Evolutionary conservation across 2,329 filamentous ascomycete species (phyloP).

Genomic region (Endoconidiophora polonica): DNA sequence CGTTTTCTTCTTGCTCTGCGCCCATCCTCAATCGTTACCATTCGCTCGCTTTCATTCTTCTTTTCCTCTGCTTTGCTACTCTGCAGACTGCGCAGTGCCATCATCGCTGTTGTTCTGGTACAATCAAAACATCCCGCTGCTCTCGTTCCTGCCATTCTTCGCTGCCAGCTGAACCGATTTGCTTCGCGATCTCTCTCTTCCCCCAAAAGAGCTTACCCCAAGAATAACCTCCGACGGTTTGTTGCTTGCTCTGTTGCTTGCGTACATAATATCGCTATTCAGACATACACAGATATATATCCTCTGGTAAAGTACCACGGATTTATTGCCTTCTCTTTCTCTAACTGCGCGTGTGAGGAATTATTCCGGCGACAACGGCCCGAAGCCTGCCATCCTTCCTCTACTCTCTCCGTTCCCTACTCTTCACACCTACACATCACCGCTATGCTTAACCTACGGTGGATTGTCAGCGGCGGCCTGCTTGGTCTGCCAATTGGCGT

Average conservation of each 20-base stretch:
- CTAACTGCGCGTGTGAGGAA: background rate
- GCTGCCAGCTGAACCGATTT: background rate
- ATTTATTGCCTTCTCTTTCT: background rate
- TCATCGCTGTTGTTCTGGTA: no score
- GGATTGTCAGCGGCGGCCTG: constrained; percentile 33
- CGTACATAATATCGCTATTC: background rate
- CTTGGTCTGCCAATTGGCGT: constrained; percentile 32
- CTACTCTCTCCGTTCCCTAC: background rate
- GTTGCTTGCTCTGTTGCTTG: background rate
- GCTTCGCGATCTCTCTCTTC: background rate
- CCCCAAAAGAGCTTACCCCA: no score
- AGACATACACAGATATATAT: background rate
- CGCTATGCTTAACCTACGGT: constrained; percentile 23
- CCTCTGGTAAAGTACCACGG: background rate
- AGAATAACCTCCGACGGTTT: background rate
- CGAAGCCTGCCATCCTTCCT: background rate
- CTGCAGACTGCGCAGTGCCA: constrained; percentile 20
- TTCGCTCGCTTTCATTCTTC: constrained; percentile 2
- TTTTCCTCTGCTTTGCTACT: constrained; percentile 6
- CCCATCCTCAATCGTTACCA: background rate
- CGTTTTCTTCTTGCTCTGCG: background rate
- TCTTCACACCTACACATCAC: background rate
- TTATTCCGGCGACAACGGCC: no score
- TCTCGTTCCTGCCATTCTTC: constrained; percentile 23
- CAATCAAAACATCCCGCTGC: no score